Evolutionary conservation across 768 basidiomycete genomes (phyloP), one percentile per base, ranked within the genome.

Genomic region (Boletus pseudopeckii): DNA sequence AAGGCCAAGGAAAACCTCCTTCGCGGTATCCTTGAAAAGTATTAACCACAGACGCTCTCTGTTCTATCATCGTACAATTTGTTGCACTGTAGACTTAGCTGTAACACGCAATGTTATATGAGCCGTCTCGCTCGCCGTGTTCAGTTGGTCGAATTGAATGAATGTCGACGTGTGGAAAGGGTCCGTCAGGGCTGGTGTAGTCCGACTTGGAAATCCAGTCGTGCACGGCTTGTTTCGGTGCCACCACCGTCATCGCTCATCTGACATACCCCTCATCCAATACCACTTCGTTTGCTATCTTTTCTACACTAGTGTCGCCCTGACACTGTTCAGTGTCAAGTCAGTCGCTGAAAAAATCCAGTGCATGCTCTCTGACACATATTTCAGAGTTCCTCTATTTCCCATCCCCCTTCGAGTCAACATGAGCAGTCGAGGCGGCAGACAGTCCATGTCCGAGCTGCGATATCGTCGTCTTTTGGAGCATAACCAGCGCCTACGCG

Each of bases 371-470:
- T 39, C 56, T 54, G 33, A 54, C 56, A 32, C 47, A 28, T 5
- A 41, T 47, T 24, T 22, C 50, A 28, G 22, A 48, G 50, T 26
- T 37, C 4, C 40, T 34, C 38, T 51, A 30, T 41, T 48, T 43
- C 45, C 39, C 44, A 26, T 53, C 36, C 52, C 48, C 41, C 39
- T 5, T 34, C 28, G 7, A 54, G 45, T 37, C 58, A 69, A 30
- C 63, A 86, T 86, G 84, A 84, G 80, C 61, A 75, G 77, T 65
- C 79, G 85, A 60, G 78, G 85, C 66, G 80, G 81, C 48, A 75
- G 83, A 44, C 84, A 85, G 65, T 84, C 85, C 61, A 87, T 88
- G 85, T 84, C 85, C 45, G 88, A 90, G 74, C 78, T 90, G 71
- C 89, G 88, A 75, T 82, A 89, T 52, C 79, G 88, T n/a, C 77